Conservation (phyloP, 2,329 filamentous ascomycete genomes). For the Verticillium klebahnii region DNA sequence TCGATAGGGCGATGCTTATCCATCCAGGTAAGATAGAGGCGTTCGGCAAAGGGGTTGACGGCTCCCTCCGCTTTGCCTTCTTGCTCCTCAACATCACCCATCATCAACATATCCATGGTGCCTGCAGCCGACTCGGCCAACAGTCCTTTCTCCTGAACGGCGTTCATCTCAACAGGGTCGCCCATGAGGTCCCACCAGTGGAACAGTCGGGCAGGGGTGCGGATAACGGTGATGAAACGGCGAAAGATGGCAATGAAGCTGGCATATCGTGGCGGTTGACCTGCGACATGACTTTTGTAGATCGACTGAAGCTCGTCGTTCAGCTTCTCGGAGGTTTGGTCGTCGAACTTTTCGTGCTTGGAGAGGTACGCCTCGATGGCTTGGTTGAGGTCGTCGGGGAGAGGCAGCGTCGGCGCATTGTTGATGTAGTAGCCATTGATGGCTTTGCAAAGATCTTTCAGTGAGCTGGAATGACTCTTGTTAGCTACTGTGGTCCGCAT, state of each 20-base stretch:
- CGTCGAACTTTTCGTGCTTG: conserved; percentile 63
- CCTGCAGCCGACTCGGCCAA: conserved; percentile 62
- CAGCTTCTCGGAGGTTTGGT: conserved; percentile 63
- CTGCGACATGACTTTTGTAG: conserved; percentile 60
- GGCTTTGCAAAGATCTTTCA: conserved; percentile 57
- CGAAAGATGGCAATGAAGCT: conserved; percentile 67
- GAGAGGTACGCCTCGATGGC: conserved; percentile 64
- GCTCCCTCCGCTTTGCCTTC: conserved; percentile 31
- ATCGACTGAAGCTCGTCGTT: conserved; percentile 67
- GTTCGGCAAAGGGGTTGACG: conserved; percentile 48
- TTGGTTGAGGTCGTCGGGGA: conserved; percentile 60
- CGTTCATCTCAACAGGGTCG: conserved; percentile 40
- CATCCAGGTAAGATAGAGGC: conserved; percentile 54
- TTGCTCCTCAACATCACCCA: conserved; percentile 54
- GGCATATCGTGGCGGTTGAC: conserved; percentile 51
- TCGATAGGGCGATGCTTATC: conserved; percentile 31
- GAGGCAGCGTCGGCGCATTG: conserved; percentile 48
- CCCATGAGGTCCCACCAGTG: conserved; percentile 69
- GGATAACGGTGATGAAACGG: conserved; percentile 59
- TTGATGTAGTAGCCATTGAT: conserved; percentile 42
- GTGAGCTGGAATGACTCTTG: conserved; percentile 33
- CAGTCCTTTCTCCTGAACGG: conserved; percentile 32
- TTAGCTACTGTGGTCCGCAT: conserved; percentile 1
- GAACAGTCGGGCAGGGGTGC: conserved; percentile 56
- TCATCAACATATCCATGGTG: conserved; percentile 58